phyloP scores from a whole-genome alignment of 768 basidiomycete genomes.

The Auriscalpium vulgare region DNA sequence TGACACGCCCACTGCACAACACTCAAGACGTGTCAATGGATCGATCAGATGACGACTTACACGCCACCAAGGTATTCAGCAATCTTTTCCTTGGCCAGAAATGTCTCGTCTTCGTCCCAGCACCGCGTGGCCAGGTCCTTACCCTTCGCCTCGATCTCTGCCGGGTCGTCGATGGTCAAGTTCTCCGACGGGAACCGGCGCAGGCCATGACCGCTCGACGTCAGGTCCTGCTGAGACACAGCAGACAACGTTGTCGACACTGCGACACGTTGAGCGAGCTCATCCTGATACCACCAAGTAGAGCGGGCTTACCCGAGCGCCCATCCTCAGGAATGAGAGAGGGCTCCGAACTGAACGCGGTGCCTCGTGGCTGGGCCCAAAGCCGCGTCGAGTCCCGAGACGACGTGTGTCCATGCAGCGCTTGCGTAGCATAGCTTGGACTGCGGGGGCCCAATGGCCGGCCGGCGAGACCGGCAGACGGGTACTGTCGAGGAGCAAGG shows the following conservation, averaged over 20 bases:
- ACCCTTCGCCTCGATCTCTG: slow-evolving; percentile 55
- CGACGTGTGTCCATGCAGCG: slow-evolving; percentile 27
- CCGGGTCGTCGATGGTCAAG: slow-evolving; percentile 33
- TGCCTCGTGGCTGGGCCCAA: slow-evolving; percentile 60
- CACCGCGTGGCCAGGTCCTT: slow-evolving; percentile 70
- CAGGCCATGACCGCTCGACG: slow-evolving; percentile 39
- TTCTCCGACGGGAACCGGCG: slow-evolving; percentile 31
- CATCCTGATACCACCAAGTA: slow-evolving; percentile 5
- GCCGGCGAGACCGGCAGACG: slow-evolving; percentile 16
- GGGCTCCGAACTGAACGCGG: slow-evolving; percentile 78
- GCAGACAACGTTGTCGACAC: slow-evolving; percentile 20
- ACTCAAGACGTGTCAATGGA: slow-evolving; percentile 1
- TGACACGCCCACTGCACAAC: slow-evolving; percentile 56
- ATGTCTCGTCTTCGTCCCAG: slow-evolving; percentile 81
- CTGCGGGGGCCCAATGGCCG: slow-evolving; percentile 15
- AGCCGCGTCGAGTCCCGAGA: slow-evolving; percentile 38
- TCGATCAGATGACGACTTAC: slow-evolving; percentile 40
- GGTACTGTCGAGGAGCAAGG: slow-evolving; percentile 5
- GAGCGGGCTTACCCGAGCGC: slow-evolving; percentile 35
- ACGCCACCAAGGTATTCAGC: slow-evolving; percentile 92
- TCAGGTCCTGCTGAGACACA: slow-evolving; percentile 48
- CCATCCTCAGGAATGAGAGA: slow-evolving; percentile 58
- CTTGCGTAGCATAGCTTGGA: slow-evolving; percentile 23
- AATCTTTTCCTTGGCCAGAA: slow-evolving; percentile 83
- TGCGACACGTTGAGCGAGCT: slow-evolving; percentile 10